A percentile compares a stretch with the other conserved stretches of the same genome.
Evolutionary conservation across 75 land plant genomes (phyloP).

Genomic region (Isoetes taiwanensis): DNA sequence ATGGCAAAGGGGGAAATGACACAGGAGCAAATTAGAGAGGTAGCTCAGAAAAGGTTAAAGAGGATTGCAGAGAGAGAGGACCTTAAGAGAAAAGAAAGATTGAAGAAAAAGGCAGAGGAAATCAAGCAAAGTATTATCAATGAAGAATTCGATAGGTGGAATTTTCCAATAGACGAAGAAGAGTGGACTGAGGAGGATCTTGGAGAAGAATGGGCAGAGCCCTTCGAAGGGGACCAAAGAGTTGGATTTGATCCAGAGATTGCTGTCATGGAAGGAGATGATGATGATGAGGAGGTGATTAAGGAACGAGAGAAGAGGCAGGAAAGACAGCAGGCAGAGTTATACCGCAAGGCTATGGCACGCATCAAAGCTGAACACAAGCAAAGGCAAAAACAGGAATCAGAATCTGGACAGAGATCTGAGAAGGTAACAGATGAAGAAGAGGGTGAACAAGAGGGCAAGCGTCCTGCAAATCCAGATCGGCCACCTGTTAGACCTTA

Average conservation of each 20-base stretch:
- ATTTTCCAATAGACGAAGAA: constrained; percentile 70
- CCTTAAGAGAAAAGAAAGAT: constrained; percentile 16
- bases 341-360: too few relatives aligned
- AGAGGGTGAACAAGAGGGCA: background rate
- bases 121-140: constrained; percentile 9
- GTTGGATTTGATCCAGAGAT: constrained; percentile 63
- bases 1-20: constrained; percentile 2
- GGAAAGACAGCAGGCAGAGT: constrained; percentile 18
- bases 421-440: background rate
- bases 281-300: constrained; percentile 41
- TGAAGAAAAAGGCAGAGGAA: constrained; percentile 23
- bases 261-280: constrained; percentile 17
- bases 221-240: constrained; percentile 22
- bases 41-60: background rate
- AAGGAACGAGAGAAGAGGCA: constrained; percentile 18
- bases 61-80: constrained; percentile 17
- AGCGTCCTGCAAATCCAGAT: background rate
- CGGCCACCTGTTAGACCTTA: constrained; percentile 39
- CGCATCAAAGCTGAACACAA: too few relatives aligned
- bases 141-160: constrained; percentile 36
- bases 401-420: too few relatives aligned
- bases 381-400: too few relatives aligned
- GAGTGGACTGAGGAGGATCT: constrained; percentile 75
- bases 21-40: background rate
- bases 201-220: constrained; percentile 66